A percentile compares a stretch with the other conserved stretches of the same genome.
phyloP scores from a whole-genome alignment of 179 eudicot species.

The Beta lomatogona region DNA sequence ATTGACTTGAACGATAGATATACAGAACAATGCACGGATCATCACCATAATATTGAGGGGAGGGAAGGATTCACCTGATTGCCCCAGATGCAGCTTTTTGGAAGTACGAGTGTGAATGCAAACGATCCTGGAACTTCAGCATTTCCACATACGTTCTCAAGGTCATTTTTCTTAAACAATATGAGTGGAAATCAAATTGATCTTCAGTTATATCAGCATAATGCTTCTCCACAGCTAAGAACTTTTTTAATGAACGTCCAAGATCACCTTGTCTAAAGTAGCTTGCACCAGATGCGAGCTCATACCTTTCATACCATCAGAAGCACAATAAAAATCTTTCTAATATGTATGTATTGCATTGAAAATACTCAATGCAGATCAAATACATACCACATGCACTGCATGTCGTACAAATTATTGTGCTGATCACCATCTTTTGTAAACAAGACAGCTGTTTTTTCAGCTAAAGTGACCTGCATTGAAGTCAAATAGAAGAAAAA shows the following conservation, averaged over 20 bases:
- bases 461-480: conserved; percentile 78
- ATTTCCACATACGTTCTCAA: conserved; percentile 87
- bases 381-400: conserved; percentile 95
- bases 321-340: neutral
- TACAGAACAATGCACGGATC: conserved; percentile 3
- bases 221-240: conserved; percentile 98
- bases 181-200: conserved; percentile 98
- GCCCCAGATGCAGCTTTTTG: conserved; percentile 97
- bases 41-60: conserved; percentile 1
- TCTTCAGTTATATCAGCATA: conserved; percentile 97
- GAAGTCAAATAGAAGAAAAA: conserved; percentile 13
- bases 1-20: neutral
- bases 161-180: conserved; percentile 98
- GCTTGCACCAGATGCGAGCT: conserved; percentile 98
- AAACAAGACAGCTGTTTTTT: conserved; percentile 93
- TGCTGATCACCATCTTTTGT: conserved; percentile 99
- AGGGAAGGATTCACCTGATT: conserved; percentile 56
- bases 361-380: neutral
- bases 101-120: conserved; percentile 91
- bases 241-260: conserved; percentile 90
- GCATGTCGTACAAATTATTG: conserved; percentile 95
- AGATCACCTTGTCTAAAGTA: conserved; percentile 96
- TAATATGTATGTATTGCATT: neutral
- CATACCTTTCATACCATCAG: conserved; percentile 70
- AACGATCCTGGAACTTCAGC: conserved; percentile 94